Conservation (phyloP, 2,329 filamentous ascomycete species). For the Phialophora expanda region DNA sequence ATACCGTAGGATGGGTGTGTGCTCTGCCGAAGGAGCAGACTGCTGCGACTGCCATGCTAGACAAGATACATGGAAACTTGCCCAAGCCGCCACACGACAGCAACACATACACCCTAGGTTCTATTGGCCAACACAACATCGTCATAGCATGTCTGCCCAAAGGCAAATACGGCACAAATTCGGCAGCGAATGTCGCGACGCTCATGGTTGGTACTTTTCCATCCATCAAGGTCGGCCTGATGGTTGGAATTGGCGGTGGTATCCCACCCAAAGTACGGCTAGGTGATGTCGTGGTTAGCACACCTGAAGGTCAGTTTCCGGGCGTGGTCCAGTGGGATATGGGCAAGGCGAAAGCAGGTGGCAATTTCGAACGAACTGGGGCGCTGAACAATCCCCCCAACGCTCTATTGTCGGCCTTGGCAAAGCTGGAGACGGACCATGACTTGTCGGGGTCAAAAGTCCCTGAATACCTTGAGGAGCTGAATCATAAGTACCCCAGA, state of each 20-base stretch:
- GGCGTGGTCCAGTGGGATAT: background rate
- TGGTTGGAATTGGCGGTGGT: slow-evolving; percentile 35
- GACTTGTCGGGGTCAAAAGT: background rate
- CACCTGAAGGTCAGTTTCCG: slow-evolving; percentile 4
- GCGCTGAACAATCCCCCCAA: background rate
- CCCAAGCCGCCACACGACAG: slow-evolving; percentile 12
- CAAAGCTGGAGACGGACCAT: background rate
- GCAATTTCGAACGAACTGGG: background rate
- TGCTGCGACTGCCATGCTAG: slow-evolving; percentile 48
- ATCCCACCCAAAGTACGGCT: slow-evolving; percentile 28
- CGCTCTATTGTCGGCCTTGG: background rate
- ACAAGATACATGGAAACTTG: slow-evolving; percentile 45
- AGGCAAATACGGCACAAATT: slow-evolving; percentile 5
- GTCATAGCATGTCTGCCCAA: slow-evolving; percentile 19
- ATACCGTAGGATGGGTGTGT: slow-evolving; percentile 54
- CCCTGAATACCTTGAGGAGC: background rate
- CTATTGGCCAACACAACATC: slow-evolving; percentile 31
- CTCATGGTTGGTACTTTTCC: slow-evolving; percentile 21
- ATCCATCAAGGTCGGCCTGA: slow-evolving; percentile 22
- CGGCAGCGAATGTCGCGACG: background rate
- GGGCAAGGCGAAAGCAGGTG: background rate
- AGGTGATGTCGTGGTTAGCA: slow-evolving; percentile 33
- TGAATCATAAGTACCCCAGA: background rate
- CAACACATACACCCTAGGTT: slow-evolving; percentile 18
- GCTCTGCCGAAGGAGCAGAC: slow-evolving; percentile 46